Percentiles rank a stretch among this genome's conserved stretches.
Conservation (phyloP, 1,284 basidiomycete genomes). For the Ceratobasidium theobromae region DNA sequence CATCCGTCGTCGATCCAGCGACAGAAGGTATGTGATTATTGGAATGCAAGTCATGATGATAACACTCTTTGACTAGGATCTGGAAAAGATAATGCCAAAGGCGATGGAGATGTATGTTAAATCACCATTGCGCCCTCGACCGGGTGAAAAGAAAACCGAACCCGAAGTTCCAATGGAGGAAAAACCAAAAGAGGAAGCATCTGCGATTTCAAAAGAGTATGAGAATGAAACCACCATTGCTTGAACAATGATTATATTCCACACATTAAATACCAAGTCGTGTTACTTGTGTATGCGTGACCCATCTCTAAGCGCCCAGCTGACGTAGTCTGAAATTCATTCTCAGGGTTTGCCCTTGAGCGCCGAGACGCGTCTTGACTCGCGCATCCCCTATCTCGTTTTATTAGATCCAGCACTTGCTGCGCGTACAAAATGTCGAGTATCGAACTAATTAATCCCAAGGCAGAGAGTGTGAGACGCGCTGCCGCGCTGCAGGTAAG, state of each 20-base stretch:
- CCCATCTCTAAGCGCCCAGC: neutral
- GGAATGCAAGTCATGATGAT: neutral
- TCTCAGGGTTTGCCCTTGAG: conserved; percentile 30
- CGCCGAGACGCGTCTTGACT: conserved; percentile 25
- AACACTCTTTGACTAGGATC: conserved; percentile 37
- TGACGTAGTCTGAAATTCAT: conserved; percentile 22
- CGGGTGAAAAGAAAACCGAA: neutral
- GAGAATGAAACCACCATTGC: conserved; percentile 4
- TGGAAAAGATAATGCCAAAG: conserved; percentile 44
- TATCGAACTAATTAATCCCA: conserved; percentile 92
- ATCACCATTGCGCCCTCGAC: conserved; percentile 19
- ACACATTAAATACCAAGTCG: neutral
- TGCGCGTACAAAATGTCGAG: conserved; percentile 52
- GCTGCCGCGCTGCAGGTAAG: conserved; percentile 91
- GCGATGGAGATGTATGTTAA: conserved; percentile 45
- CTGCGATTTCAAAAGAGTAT: neutral
- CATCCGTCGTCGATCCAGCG: conserved; percentile 51
- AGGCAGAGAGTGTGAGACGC: conserved; percentile 92
- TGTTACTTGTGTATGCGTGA: neutral
- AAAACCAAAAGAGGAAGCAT: neutral
- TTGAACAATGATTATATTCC: neutral
- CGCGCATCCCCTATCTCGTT: conserved; percentile 14
- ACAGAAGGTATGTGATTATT: conserved; percentile 40
- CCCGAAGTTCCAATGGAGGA: neutral
- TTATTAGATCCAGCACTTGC: neutral